Evolutionary conservation across 352 stramenopile species (phyloP).

Genomic region (Phytopythium montanum): DNA sequence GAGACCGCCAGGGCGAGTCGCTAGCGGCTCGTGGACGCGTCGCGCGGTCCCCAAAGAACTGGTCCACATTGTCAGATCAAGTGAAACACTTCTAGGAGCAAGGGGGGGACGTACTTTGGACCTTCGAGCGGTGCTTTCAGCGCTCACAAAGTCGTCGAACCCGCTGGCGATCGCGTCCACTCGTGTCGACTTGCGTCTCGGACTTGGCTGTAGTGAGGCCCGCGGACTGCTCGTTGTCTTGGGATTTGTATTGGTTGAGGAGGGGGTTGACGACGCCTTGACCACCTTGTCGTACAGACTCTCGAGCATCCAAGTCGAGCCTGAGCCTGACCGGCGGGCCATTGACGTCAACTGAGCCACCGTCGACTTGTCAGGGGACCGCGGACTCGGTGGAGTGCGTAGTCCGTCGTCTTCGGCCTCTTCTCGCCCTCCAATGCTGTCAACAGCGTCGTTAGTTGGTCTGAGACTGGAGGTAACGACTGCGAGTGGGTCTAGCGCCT

Average conservation of each 20-base stretch:
- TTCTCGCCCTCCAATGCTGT: background rate
- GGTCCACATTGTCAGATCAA: background rate
- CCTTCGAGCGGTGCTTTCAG: background rate
- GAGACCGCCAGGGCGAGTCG: background rate
- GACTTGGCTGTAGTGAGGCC: conserved; percentile 11
- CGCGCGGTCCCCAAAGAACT: conserved; percentile 2
- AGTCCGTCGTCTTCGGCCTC: conserved; percentile 3
- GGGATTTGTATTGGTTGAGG: background rate
- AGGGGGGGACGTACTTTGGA: background rate
- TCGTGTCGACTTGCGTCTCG: background rate
- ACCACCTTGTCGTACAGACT: conserved; percentile 26
- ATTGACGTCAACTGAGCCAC: background rate
- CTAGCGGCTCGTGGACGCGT: background rate
- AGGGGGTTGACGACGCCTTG: conserved; percentile 2
- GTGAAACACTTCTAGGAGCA: background rate
- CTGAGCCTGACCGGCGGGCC: background rate
- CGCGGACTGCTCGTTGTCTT: background rate
- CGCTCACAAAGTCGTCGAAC: conserved; percentile 27
- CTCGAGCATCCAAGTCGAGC: conserved; percentile 14
- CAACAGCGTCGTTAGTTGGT: background rate
- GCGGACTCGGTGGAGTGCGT: conserved; percentile 9
- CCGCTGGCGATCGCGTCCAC: conserved; percentile 10
- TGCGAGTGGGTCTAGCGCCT: background rate
- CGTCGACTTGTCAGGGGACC: background rate
- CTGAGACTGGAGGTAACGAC: background rate